Base-by-base conservation (phyloP, 1,284 basidiomycete genomes). In the Macrocystidia cucumis region DNA sequence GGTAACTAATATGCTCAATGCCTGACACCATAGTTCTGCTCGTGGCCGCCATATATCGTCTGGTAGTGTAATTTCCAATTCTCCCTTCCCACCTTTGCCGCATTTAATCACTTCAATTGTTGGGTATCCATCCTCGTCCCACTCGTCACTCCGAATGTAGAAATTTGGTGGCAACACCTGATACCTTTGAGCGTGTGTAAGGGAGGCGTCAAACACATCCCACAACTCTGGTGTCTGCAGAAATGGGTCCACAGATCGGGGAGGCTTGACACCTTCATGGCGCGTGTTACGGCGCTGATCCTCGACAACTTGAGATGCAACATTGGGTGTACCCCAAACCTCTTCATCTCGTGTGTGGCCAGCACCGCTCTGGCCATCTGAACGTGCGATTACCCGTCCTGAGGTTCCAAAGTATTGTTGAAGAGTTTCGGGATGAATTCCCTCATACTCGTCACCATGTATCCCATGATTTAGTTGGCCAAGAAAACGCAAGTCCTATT, bases 361-460 rank as follows among this genome's bases (percentile, higher is more conserved):
- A 11, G 28, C 28, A 29, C 28, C 28, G 8, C 8, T 25, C 9
- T 8, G 8, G 14, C 28, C 28, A 8, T 22, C 6, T 35, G 45
- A 32, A 12, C 37, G 40, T 21, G 35, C 40, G 24, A 42, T 40
- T 22, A 36, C 40, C 6, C 37, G 37, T 4, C 35, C 35, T 17
- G 28, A 3, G 8, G 35, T 32, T 3, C 49, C 42, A 39, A 41
- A 39, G 17, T 29, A 41, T 9, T 25, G 14, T 8, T 27, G 13
- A 17, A 44, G 23, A 29, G 23, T 34, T 22, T 40, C 36, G 25
- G 37, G 21, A 32, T 46, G 22, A 28, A 42, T 5, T 21, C 38
- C 21, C 21, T 35, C 37, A 22, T 26, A 32, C 1, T 53, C 47
- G 42, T 46, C 52, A 31, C 40, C 42, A 44, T 49, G 62, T 9